Evolutionary conservation across 1,139 yeast genomes (phyloP).

Genomic region (Ogataea hybrid): DNA sequence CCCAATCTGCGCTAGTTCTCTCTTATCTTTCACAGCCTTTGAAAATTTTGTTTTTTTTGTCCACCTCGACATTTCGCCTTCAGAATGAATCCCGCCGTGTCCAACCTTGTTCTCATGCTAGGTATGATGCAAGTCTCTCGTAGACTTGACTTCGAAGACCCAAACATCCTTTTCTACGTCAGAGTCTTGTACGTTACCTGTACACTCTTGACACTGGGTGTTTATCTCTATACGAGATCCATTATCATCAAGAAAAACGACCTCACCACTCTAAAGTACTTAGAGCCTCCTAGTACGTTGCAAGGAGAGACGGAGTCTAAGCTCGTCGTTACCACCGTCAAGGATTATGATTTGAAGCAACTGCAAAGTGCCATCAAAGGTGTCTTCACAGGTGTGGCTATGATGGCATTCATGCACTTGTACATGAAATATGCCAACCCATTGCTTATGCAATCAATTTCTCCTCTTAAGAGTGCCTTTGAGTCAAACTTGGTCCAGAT

Average conservation of each 20-base stretch:
- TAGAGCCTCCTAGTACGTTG: conserved; percentile 82
- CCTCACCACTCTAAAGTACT: conserved; percentile 87
- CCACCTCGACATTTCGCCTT: conserved; percentile 9
- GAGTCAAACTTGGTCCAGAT: conserved; percentile 92
- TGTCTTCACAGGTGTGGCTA: conserved; percentile 84
- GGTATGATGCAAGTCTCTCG: conserved; percentile 97
- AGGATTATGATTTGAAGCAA: conserved; percentile 91
- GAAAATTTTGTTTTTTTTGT: conserved; percentile 7
- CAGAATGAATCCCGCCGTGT: conserved; percentile 78
- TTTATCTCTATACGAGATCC: conserved; percentile 64
- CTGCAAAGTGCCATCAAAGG: conserved; percentile 76
- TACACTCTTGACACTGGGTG: conserved; percentile 60
- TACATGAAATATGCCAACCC: conserved; percentile 99
- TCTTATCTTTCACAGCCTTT: conserved; percentile 5
- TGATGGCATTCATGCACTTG: conserved; percentile 98
- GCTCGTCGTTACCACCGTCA: conserved; percentile 83
- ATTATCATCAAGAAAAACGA: conserved; percentile 77
- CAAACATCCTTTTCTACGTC: conserved; percentile 68
- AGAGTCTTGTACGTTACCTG: conserved; percentile 71
- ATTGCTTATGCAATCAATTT: conserved; percentile 88
- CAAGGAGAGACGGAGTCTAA: conserved; percentile 73
- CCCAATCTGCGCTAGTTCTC: neutral
- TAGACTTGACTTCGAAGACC: conserved; percentile 86
- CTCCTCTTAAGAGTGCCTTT: conserved; percentile 85
- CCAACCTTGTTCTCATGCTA: conserved; percentile 88